phyloP scores from a whole-genome alignment of 306 rosid genomes.

The Echinosophora koreensis region DNA sequence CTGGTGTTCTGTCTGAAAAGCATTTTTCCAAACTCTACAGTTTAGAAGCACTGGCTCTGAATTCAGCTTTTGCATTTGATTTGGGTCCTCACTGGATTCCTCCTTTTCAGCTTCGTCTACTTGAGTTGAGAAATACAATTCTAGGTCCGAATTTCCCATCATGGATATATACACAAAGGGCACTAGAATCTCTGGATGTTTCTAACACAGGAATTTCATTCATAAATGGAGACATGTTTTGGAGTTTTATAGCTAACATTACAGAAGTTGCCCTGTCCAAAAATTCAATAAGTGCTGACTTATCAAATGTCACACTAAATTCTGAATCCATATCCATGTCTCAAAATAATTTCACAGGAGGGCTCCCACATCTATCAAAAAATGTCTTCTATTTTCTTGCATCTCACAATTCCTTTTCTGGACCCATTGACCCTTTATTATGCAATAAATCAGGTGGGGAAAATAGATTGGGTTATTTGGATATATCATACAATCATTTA shows the following conservation, averaged over 20 bases:
- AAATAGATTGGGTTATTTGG: conserved; percentile 32
- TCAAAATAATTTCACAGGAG: conserved; percentile 40
- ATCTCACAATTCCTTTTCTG: conserved; percentile 40
- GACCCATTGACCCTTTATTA: conserved; percentile 45
- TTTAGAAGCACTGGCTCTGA: neutral
- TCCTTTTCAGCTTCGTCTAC: too few species aligned
- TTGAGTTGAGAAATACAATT: neutral
- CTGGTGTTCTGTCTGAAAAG: neutral
- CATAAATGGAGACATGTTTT: conserved; percentile 33
- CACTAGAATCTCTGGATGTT: neutral
- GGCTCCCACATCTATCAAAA: conserved; percentile 45
- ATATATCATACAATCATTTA: neutral
- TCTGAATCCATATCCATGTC: conserved; percentile 12
- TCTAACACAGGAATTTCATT: neutral
- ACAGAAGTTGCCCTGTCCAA: conserved; percentile 32
- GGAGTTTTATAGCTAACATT: conserved; percentile 44
- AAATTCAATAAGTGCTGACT: conserved; percentile 46
- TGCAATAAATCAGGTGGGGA: conserved; percentile 32
- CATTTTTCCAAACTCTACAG: neutral
- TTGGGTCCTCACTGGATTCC: conserved; percentile 21
- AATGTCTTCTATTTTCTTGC: conserved; percentile 38
- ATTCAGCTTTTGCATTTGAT: conserved; percentile 1
- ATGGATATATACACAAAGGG: conserved; percentile 42
- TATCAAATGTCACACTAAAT: conserved; percentile 41
- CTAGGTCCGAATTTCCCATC: conserved; percentile 44